Base-by-base conservation (phyloP, 768 basidiomycete species). In the Pleurotus tuoliensis region DNA sequence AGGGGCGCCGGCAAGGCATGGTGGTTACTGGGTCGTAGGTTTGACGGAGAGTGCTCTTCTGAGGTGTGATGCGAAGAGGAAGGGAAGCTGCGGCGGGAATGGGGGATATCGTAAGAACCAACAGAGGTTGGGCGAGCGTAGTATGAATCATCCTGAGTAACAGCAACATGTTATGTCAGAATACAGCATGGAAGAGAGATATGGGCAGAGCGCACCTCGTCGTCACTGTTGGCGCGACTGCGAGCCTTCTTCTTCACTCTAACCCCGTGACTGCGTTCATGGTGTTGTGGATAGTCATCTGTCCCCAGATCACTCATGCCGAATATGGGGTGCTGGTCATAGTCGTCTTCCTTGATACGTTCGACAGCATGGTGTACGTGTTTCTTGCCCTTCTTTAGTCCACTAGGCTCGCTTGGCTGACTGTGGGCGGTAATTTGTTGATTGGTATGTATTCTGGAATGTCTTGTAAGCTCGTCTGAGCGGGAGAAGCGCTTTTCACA, bases 401-500 rank as follows among this genome's bases (percentile, higher is more conserved):
- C 38, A 53, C 43, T 38, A 38, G 58, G 22, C 45, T 44, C 51
- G 37, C 27, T 71, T 46, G 64, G 7, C 63, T 73, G 63, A 46
- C 61, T 59, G 59, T 63, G 62, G 16, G 58, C 58, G 48, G 63
- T 56, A 18, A 43, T 38, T 57, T 80, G 76, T 63, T 86, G 80
- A 61, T 81, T 83, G 67, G 83, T 85, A 72, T 99, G 96, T 62
- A 98, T 99, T 47, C 96, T 83, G 0, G 91, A 89, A 67, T 99
- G 96, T 56, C 96, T 83, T 25, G 96, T 99, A 61, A 99, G 84
- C 73, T 99, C 96, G 77, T 99, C 96, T n/a, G 92, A 94, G 58
- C 96, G 87, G 15, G 92, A 94, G 72, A 99, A 99, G 4, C 94
- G 89, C 71, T 98, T 99, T 72, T 97, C 95, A 81, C 96, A 99